Conservation (phyloP, 2,329 filamentous ascomycete species). For the Apiospora sp. region DNA sequence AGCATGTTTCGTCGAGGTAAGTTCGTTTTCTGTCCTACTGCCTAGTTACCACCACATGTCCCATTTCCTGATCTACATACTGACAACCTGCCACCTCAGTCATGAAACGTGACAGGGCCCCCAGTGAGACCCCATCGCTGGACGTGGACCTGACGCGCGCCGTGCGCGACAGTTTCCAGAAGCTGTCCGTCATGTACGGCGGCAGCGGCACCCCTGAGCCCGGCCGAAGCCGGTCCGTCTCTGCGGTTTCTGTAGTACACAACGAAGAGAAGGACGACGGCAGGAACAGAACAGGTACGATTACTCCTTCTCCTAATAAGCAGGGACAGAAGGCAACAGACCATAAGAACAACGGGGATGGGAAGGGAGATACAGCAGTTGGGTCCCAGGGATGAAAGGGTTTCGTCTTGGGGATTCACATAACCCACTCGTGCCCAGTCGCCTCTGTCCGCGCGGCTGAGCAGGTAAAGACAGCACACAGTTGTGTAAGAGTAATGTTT, state of each 20-base stretch:
- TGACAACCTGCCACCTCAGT: neutral
- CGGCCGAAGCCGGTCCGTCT: constrained; percentile 2
- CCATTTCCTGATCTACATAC: neutral
- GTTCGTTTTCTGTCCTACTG: neutral
- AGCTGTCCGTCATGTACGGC: constrained; percentile 19
- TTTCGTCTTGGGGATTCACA: neutral
- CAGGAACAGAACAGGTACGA: neutral
- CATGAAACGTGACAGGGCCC: neutral
- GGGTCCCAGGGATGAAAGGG: neutral
- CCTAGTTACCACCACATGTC: too few species aligned
- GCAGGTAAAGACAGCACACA: neutral
- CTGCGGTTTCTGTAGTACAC: neutral
- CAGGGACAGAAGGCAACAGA: neutral
- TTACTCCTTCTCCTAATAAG: neutral
- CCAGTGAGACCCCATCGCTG: neutral
- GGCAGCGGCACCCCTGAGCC: constrained; percentile 4
- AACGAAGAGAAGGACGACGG: neutral
- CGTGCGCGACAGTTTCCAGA: constrained; percentile 21
- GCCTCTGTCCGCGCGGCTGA: neutral
- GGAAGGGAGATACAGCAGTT: neutral
- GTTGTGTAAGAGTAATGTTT: neutral
- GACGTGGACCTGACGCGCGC: constrained; percentile 8
- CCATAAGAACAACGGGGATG: too few species aligned
- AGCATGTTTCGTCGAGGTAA: constrained; percentile 16
- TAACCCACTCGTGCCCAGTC: neutral